Evolutionary conservation across 768 basidiomycete species (phyloP).

Genomic region (Macrolepiota albuminosa): DNA sequence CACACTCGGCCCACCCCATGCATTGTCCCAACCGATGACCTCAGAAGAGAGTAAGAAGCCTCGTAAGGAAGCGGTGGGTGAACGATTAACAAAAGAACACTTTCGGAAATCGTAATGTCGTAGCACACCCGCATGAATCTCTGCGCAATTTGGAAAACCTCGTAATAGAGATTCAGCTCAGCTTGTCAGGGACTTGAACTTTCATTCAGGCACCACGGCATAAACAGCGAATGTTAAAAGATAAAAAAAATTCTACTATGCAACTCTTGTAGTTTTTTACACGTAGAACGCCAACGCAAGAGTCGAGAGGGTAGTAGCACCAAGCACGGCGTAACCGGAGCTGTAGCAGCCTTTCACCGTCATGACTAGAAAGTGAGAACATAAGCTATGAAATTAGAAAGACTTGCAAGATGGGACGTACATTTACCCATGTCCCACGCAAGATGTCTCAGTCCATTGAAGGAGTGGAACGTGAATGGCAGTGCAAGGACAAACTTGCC

Average conservation of each 20-base stretch:
- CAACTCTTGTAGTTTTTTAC: slow-evolving; percentile 20
- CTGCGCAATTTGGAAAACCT: background rate
- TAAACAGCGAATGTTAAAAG: background rate
- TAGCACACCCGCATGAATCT: background rate
- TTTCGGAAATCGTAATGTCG: background rate
- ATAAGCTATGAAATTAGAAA: background rate
- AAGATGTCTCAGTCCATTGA: slow-evolving; percentile 90
- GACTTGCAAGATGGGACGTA: slow-evolving; percentile 23
- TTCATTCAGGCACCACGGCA: background rate
- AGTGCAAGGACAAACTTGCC: slow-evolving; percentile 77
- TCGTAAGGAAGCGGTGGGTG: background rate
- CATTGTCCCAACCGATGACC: background rate
- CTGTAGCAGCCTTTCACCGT: slow-evolving; percentile 75
- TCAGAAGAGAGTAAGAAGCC: background rate
- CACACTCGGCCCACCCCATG: background rate
- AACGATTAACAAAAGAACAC: background rate
- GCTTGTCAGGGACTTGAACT: background rate
- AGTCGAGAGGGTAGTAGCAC: slow-evolving; percentile 70
- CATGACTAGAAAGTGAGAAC: slow-evolving; percentile 47
- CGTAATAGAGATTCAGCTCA: background rate
- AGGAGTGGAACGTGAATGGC: slow-evolving; percentile 87
- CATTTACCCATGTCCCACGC: slow-evolving; percentile 87
- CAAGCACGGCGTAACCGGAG: slow-evolving; percentile 82
- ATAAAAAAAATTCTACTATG: background rate
- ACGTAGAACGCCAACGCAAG: slow-evolving; percentile 54